These are phyloP conservation scores for Syzygium malaccense DNA, from an alignment of 441 rosid genomes.

Conservation along the genomic window DNA sequence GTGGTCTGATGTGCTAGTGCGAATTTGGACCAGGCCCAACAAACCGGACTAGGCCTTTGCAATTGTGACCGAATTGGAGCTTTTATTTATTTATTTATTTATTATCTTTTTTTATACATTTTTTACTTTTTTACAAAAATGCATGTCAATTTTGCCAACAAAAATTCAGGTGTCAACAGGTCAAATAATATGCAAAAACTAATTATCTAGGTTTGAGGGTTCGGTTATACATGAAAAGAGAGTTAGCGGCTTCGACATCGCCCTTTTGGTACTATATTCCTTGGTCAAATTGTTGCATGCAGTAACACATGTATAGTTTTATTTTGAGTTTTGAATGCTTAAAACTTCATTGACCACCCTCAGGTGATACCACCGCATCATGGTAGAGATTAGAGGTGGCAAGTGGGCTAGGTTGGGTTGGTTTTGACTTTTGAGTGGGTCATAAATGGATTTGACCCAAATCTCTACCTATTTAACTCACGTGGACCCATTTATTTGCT, in stretches of 20 bases:
- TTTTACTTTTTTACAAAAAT: neutral
- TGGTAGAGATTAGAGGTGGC: neutral
- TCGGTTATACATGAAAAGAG: neutral
- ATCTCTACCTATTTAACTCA: too few species aligned
- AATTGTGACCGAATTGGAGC: neutral
- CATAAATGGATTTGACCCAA: too few species aligned
- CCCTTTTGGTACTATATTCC: neutral
- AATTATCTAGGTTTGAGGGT: neutral
- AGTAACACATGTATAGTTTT: neutral
- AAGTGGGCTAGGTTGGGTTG: too few species aligned
- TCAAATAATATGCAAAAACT: neutral
- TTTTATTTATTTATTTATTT: neutral
- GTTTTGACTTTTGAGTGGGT: too few species aligned
- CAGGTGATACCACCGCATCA: neutral
- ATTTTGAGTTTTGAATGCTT: neutral
- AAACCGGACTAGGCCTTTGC: neutral
- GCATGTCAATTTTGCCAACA: neutral
- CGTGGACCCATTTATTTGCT: too few species aligned
- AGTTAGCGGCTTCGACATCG: neutral
- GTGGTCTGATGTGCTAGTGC: neutral
- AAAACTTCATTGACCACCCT: neutral
- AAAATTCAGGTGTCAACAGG: neutral
- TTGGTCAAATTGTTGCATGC: neutral
- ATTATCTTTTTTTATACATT: neutral
- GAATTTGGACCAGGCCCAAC: neutral